Evolutionary conservation across 2,329 filamentous ascomycete genomes (phyloP).

Genomic region (Fusarium denticulatum): DNA sequence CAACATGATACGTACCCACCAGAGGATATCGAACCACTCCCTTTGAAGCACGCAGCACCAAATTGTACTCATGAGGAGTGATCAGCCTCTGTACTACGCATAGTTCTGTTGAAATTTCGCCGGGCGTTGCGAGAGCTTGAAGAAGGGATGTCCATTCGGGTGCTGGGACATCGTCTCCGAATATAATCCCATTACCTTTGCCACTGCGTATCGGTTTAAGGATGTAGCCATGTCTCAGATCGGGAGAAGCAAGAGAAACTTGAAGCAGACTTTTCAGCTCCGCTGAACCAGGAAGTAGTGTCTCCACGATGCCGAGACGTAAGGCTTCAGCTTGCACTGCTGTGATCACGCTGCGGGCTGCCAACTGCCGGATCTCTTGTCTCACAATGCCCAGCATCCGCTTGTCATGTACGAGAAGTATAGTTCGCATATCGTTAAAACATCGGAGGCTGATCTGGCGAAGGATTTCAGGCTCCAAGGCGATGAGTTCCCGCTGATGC

Average conservation of each 20-base stretch:
- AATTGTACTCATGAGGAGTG: slow-evolving; percentile 44
- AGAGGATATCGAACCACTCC: slow-evolving; percentile 43
- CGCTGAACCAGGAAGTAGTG: slow-evolving; percentile 46
- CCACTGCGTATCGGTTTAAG: slow-evolving; percentile 53
- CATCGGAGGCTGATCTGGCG: slow-evolving; percentile 50
- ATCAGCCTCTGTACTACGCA: slow-evolving; percentile 48
- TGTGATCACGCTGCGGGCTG: slow-evolving; percentile 42
- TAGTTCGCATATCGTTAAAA: slow-evolving; percentile 54
- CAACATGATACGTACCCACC: slow-evolving; percentile 48
- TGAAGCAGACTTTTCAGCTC: slow-evolving; percentile 38
- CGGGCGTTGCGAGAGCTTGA: slow-evolving; percentile 11
- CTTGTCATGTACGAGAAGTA: slow-evolving; percentile 55
- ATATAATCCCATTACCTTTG: slow-evolving; percentile 53
- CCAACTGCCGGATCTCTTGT: slow-evolving; percentile 47
- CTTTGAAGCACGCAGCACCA: slow-evolving; percentile 43
- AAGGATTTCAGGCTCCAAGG: slow-evolving; percentile 45
- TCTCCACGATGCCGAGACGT: slow-evolving; percentile 47
- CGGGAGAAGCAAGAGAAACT: slow-evolving; percentile 11
- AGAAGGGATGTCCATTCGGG: slow-evolving; percentile 45
- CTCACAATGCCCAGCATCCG: slow-evolving; percentile 53
- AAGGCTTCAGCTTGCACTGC: slow-evolving; percentile 41
- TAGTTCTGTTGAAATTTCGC: not conserved
- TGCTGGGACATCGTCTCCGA: slow-evolving; percentile 49
- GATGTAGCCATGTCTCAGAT: slow-evolving; percentile 44
- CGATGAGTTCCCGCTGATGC: slow-evolving; percentile 50